Conservation (phyloP, 305 asterid species). For the Fraxinus angustifolia region DNA sequence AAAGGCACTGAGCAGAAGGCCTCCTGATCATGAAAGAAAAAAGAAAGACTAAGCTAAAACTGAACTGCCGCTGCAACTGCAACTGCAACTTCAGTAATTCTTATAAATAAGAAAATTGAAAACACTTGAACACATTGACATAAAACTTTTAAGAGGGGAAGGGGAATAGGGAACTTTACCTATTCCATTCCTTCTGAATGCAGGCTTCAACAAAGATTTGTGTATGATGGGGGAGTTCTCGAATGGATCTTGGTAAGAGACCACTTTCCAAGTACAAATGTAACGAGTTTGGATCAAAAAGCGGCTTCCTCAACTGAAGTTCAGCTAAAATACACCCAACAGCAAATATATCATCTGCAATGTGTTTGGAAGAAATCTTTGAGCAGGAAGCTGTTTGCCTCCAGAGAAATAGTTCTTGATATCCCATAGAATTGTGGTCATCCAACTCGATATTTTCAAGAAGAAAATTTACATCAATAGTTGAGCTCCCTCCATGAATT, state of each 20-base stretch:
- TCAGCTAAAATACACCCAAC: constrained; percentile 93
- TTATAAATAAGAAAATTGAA: constrained; percentile 10
- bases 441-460: constrained; percentile 63
- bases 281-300: constrained; percentile 63
- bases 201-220: constrained; percentile 71
- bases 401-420: constrained; percentile 86
- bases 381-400: constrained; percentile 43
- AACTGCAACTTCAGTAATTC: not conserved
- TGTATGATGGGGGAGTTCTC: constrained; percentile 65
- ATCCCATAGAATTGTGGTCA: constrained; percentile 57
- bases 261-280: constrained; percentile 63
- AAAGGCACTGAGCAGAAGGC: constrained; percentile 81
- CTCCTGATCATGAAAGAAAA: constrained; percentile 56
- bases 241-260: constrained; percentile 59
- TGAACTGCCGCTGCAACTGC: not conserved
- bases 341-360: constrained; percentile 80
- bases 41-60: constrained; percentile 25
- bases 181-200: constrained; percentile 77
- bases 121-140: constrained; percentile 15
- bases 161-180: constrained; percentile 39
- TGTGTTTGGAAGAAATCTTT: constrained; percentile 39
- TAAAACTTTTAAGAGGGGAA: constrained; percentile 11
- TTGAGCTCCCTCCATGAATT: constrained; percentile 30
- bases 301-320: constrained; percentile 76
- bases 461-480: constrained; percentile 50